phyloP scores from a whole-genome alignment of 163 green algal species.

The Volvox carteri region DNA sequence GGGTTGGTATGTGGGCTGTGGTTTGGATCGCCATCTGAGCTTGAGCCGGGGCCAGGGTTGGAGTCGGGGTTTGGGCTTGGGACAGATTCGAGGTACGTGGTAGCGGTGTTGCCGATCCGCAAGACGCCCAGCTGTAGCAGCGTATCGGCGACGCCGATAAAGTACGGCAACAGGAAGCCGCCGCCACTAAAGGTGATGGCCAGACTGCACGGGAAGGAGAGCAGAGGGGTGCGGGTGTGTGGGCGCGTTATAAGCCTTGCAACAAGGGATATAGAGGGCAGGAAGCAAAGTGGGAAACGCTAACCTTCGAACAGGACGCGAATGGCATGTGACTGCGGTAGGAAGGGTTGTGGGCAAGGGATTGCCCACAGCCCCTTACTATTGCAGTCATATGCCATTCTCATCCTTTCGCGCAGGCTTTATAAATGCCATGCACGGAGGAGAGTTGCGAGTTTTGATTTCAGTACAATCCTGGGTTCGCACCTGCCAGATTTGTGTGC shows the following conservation, averaged over 20 bases:
- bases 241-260: too few species aligned
- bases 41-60: conserved; percentile 67
- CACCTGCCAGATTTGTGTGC: neutral
- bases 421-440: too few species aligned
- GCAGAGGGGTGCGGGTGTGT: too few species aligned
- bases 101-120: conserved; percentile 16
- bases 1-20: neutral
- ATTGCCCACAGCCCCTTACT: too few species aligned
- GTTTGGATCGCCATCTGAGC: too few species aligned
- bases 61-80: neutral
- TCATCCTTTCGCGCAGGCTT: too few species aligned
- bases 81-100: neutral
- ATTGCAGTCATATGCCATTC: too few species aligned
- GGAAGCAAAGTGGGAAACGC: neutral
- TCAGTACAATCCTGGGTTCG: too few species aligned
- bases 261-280: neutral
- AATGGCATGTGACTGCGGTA: too few species aligned
- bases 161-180: conserved; percentile 84
- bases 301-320: too few species aligned
- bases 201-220: conserved; percentile 10
- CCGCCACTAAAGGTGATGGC: conserved; percentile 68
- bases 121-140: conserved; percentile 59
- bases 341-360: too few species aligned
- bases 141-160: conserved; percentile 71
- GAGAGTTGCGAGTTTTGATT: too few species aligned